These are phyloP conservation scores for Mytilinidion resinicola DNA, from an alignment of 495 filamentous ascomycete species.

Conservation along the genomic window DNA sequence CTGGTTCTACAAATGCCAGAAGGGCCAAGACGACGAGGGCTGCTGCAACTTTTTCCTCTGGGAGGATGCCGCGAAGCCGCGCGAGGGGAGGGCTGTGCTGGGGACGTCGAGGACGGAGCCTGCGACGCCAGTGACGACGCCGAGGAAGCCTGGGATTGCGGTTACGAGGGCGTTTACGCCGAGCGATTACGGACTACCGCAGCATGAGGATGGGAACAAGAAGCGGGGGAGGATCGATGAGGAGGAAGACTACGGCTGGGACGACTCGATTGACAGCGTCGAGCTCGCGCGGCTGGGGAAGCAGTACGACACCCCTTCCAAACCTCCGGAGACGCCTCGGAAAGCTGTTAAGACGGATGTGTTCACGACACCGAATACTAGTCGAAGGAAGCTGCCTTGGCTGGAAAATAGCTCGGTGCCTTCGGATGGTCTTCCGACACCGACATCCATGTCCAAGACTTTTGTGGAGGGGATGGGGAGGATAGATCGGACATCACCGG, in stretches of 20 bases:
- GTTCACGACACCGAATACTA: constrained; percentile 41
- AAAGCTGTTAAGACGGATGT: constrained; percentile 44
- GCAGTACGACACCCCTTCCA: too few relatives aligned
- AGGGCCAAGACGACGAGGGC: constrained; percentile 34
- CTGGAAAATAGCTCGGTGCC: constrained; percentile 20
- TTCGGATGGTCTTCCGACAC: constrained; percentile 19
- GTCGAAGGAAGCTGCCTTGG: constrained; percentile 47
- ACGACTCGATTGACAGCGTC: neutral
- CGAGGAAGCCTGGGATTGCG: constrained; percentile 6
- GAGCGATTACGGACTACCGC: too few relatives aligned
- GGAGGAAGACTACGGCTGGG: constrained; percentile 14
- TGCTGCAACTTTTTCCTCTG: constrained; percentile 68
- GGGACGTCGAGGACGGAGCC: constrained; percentile 45
- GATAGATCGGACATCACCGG: too few relatives aligned
- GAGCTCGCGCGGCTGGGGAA: too few relatives aligned
- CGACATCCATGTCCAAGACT: neutral
- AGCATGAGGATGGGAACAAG: constrained; percentile 10
- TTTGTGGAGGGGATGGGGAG: neutral
- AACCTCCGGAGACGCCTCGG: constrained; percentile 39
- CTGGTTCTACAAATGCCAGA: constrained; percentile 57
- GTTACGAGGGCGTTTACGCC: too few relatives aligned
- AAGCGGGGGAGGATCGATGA: constrained; percentile 1
- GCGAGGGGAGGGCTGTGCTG: constrained; percentile 48
- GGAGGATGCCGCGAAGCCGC: constrained; percentile 52
- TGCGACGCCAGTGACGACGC: constrained; percentile 17